Evolutionary conservation across 805 yeast species (phyloP).

Genomic region (Kregervanrija fluxuum): DNA sequence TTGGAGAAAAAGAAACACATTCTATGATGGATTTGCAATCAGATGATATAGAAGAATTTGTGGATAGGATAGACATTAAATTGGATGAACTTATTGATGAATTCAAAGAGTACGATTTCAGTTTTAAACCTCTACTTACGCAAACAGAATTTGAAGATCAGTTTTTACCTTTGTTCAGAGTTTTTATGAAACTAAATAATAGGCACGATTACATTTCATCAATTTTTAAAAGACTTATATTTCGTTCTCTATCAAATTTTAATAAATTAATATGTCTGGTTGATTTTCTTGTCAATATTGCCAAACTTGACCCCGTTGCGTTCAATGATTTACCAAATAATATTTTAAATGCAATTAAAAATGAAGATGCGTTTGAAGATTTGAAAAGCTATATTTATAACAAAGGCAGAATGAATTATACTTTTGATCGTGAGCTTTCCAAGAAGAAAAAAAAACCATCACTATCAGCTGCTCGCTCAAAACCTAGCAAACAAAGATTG

Average conservation of each 20-base stretch:
- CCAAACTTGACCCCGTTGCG: conserved; percentile 14
- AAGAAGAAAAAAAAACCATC: no score
- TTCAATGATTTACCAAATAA: conserved; percentile 19
- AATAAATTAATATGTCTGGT: conserved; percentile 17
- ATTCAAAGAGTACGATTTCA: conserved; percentile 15
- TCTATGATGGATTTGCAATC: no score
- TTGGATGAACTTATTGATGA: conserved; percentile 14
- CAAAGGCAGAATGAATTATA: conserved; percentile 17
- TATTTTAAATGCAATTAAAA: conserved; percentile 6
- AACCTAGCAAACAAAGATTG: background rate
- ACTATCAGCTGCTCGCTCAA: no score
- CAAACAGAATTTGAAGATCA: conserved; percentile 19
- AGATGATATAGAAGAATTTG: background rate
- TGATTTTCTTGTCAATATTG: conserved; percentile 18
- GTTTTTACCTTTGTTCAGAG: conserved; percentile 8
- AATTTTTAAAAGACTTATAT: conserved; percentile 10
- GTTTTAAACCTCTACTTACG: conserved; percentile 14
- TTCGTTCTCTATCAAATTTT: conserved; percentile 4
- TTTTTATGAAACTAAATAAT: conserved; percentile 12
- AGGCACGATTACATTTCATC: conserved; percentile 11
- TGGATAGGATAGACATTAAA: conserved; percentile 3
- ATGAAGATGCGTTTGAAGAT: conserved; percentile 6
- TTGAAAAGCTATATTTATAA: conserved; percentile 11
- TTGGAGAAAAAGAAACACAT: no score
- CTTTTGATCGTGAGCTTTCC: conserved; percentile 7